Evolutionary conservation across 1,284 basidiomycete genomes (phyloP), one percentile per base, ranked within the genome.

Genomic region (Rhodotorula sp.): DNA sequence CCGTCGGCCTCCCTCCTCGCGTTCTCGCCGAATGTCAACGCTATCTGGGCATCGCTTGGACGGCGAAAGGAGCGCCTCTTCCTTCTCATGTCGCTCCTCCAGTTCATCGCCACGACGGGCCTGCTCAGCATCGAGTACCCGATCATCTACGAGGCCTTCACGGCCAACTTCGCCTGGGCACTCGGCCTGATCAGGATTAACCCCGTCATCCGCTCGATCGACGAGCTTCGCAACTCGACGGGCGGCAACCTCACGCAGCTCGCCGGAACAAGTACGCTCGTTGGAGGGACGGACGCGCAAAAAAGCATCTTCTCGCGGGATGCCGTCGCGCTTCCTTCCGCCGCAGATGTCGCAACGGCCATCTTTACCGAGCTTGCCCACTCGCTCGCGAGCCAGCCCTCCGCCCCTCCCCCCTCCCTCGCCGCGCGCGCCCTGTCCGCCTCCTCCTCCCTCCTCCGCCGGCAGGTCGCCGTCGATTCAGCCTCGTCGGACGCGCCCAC

Each of bases 51-150:
- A 6, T 68, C 66, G 1, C 70, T 72, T 41, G 75, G 69, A 0
- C 70, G 75, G 1, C 57, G 69, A 1, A 84, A 85, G 69, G 86
- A 85, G 79, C 80, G 85, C 32, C 85, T 96, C 75, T 85, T 97
- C 72, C 93, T 97, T 77, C 82, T 96, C 55, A 81, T 97, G 61
- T 87, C 86, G 75, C 86, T 94, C 66, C 91, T 90, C 79, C 94
- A 98, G 82, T 86, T 88, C 75, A 89, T 94, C 61, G 91, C 89
- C 32, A 85, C 87, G 39, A 88, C 90, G 3, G 90, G 84, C 9
- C 85, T 97, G 76, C 86, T 97, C 71, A 87, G 88, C 75, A 86
- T 98, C 78, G 91, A 96, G 81, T 97, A 93, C 80, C 92, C 96
- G 1, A 86, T 87, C 54, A 87, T 90, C 22, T 97, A 93, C 81